Evolutionary conservation across 345 rosid species (phyloP).

Genomic region (Citrus trifoliata): DNA sequence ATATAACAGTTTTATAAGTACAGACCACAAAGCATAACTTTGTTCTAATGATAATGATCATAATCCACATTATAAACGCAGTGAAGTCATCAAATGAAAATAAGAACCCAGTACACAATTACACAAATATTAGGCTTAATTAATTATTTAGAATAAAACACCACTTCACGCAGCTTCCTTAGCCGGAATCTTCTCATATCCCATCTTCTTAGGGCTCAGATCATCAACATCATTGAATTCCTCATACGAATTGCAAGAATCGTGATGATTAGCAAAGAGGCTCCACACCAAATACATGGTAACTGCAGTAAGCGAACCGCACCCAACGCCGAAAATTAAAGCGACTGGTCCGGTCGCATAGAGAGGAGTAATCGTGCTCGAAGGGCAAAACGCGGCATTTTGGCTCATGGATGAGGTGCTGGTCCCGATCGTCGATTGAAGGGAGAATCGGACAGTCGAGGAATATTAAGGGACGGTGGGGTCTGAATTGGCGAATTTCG

Average conservation of each 20-base stretch:
- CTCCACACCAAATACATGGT: conserved; percentile 89
- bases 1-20: too few species aligned
- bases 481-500: conserved; percentile 44
- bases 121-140: too few species aligned
- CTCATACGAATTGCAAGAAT: conserved; percentile 24
- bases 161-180: too few species aligned
- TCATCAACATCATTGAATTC: conserved; percentile 24
- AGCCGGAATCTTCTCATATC: too few species aligned
- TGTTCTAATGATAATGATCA: too few species aligned
- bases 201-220: conserved; percentile 41
- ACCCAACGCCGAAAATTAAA: conserved; percentile 85
- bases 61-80: too few species aligned
- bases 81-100: too few species aligned
- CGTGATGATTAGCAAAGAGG: conserved; percentile 45
- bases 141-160: too few species aligned
- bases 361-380: conserved; percentile 47
- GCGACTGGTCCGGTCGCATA: conserved; percentile 78
- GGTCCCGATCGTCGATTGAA: conserved; percentile 4
- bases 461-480: conserved; percentile 16
- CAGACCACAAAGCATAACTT: too few species aligned
- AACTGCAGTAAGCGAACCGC: conserved; percentile 89
- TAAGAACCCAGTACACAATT: too few species aligned
- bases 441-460: conserved; percentile 35
- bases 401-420: conserved; percentile 15
- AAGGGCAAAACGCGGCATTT: conserved; percentile 26